These are phyloP conservation scores for Ophiostoma triangulosporum DNA, from an alignment of 2,329 filamentous ascomycete genomes.

Conservation along the genomic window DNA sequence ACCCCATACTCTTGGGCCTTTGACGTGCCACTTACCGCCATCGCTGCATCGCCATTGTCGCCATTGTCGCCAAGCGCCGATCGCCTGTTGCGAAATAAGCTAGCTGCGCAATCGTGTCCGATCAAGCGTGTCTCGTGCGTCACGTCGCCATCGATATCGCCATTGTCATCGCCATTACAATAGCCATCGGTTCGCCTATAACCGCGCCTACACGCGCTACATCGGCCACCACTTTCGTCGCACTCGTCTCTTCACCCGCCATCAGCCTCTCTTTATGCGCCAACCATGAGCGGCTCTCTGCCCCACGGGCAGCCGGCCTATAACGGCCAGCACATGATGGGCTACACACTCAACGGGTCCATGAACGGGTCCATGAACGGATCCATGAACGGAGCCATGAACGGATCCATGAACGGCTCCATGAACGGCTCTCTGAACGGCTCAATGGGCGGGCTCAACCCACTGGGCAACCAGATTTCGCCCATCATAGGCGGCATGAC, in stretches of 20 bases:
- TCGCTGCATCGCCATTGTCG: not conserved
- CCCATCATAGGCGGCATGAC: slow-evolving; percentile 1
- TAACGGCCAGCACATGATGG: slow-evolving; percentile 22
- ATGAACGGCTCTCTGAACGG: not conserved
- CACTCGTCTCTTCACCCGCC: not conserved
- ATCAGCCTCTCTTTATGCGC: slow-evolving; percentile 16
- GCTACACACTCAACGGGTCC: slow-evolving; percentile 9
- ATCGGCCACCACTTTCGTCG: not conserved
- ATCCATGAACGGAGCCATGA: not conserved
- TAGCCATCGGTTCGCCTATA: not conserved
- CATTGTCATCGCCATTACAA: not conserved
- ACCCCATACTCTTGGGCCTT: not conserved
- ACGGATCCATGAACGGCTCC: not conserved
- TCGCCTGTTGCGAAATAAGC: not conserved
- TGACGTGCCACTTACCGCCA: not conserved
- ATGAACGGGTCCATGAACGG: not conserved
- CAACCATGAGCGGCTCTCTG: slow-evolving; percentile 27
- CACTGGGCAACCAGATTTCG: slow-evolving; percentile 7
- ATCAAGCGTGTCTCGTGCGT: not conserved
- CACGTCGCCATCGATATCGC: not conserved
- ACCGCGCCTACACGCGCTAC: not conserved
- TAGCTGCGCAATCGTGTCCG: not conserved
- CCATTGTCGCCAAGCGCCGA: not conserved
- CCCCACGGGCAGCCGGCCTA: slow-evolving; percentile 26
- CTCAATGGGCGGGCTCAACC: not conserved